Percentiles rank a stretch among this genome's conserved stretches.
Evolutionary conservation across 2,329 filamentous ascomycete species (phyloP).

Genomic region (Hypoxylon sp.): DNA sequence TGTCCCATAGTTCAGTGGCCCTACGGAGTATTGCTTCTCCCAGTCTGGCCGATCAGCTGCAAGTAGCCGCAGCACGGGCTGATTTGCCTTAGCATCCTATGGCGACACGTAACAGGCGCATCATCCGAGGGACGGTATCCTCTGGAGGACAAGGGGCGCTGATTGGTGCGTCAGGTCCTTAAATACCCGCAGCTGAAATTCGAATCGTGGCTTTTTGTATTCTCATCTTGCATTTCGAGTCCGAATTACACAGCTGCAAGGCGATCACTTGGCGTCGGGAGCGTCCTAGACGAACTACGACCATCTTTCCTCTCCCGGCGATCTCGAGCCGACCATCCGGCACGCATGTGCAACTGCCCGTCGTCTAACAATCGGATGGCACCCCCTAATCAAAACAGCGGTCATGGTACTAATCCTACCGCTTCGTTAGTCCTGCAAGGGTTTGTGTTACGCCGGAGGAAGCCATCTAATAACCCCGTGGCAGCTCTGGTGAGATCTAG

Average conservation of each 20-base stretch:
- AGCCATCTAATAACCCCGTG: background rate
- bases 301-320: constrained; percentile 18
- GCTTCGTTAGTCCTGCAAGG: background rate
- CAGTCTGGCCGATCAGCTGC: constrained; percentile 37
- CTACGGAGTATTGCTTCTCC: constrained; percentile 17
- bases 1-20: background rate
- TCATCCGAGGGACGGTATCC: constrained; percentile 1
- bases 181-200: constrained; percentile 12
- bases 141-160: background rate
- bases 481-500: background rate
- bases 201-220: constrained; percentile 25
- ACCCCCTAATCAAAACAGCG: constrained; percentile 9
- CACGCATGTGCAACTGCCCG: constrained; percentile 27
- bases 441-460: constrained; percentile 5
- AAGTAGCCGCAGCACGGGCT: constrained; percentile 37
- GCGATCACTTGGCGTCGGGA: constrained; percentile 28
- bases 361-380: constrained; percentile 22
- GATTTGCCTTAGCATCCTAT: constrained; percentile 16
- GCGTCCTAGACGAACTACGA: constrained; percentile 18
- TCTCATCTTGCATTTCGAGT: constrained; percentile 39
- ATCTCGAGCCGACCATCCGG: constrained; percentile 25
- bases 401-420: background rate
- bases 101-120: constrained; percentile 34
- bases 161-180: constrained; percentile 12
- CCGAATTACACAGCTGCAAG: constrained; percentile 11